These are phyloP conservation scores for Salix purpurea DNA, from an alignment of 345 rosid genomes.

Conservation along the genomic window DNA sequence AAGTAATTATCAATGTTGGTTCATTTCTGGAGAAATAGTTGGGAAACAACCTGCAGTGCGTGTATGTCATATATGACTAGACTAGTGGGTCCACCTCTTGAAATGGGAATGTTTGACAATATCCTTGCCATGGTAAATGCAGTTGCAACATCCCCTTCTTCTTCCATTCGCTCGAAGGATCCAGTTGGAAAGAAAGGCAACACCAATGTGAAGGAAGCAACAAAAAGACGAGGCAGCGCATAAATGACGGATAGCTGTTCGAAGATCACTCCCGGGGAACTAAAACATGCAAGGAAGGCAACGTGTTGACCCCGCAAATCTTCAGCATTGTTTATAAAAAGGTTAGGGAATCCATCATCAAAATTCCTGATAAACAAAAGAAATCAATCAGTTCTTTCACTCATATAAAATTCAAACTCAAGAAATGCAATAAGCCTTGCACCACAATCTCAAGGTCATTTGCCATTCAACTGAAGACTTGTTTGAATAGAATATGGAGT, in stretches of 20 bases:
- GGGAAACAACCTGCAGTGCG: slow-evolving; percentile 72
- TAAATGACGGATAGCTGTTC: slow-evolving; percentile 97
- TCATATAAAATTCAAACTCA: not conserved
- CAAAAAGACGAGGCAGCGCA: slow-evolving; percentile 85
- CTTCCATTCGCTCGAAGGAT: slow-evolving; percentile 97
- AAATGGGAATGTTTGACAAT: slow-evolving; percentile 85
- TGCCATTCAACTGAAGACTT: not conserved
- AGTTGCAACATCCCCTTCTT: slow-evolving; percentile 98
- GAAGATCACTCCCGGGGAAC: slow-evolving; percentile 87
- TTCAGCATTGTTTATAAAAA: slow-evolving; percentile 86
- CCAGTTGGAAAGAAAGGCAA: slow-evolving; percentile 98
- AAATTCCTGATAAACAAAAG: slow-evolving; percentile 62
- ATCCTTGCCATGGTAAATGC: slow-evolving; percentile 98
- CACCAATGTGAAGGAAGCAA: slow-evolving; percentile 86
- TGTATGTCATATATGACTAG: slow-evolving; percentile 92
- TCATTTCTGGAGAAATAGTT: not conserved
- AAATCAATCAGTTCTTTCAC: not conserved
- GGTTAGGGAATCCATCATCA: slow-evolving; percentile 92
- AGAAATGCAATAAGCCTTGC: not conserved
- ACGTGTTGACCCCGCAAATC: slow-evolving; percentile 91
- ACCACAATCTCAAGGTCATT: not conserved
- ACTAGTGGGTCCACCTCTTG: slow-evolving; percentile 98
- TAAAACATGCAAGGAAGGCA: slow-evolving; percentile 88
- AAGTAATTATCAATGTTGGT: not conserved
- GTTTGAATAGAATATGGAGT: not conserved